These are phyloP conservation scores for Talaromyces wortmannii DNA, from an alignment of 495 filamentous ascomycete species.

Conservation along the genomic window DNA sequence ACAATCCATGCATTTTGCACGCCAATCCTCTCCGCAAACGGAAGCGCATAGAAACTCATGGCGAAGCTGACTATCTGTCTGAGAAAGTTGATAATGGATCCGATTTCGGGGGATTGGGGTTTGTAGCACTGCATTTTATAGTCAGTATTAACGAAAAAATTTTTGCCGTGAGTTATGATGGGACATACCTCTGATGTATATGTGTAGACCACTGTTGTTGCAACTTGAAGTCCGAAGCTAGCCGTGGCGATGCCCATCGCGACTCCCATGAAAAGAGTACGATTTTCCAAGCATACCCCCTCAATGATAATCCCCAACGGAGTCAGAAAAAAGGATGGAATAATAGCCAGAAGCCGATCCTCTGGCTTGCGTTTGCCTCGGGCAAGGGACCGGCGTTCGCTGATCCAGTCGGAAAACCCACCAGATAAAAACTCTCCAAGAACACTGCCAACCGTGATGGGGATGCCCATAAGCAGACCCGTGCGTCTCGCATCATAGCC, in stretches of 20 bases:
- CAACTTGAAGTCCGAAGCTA: slow-evolving; percentile 21
- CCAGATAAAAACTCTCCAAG: slow-evolving; percentile 23
- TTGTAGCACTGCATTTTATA: slow-evolving; percentile 26
- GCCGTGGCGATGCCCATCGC: slow-evolving; percentile 23
- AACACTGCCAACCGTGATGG: slow-evolving; percentile 17
- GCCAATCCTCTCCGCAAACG: slow-evolving; percentile 8
- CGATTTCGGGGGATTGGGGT: slow-evolving; percentile 31
- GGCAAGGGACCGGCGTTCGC: slow-evolving; percentile 9
- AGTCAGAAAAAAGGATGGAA: slow-evolving; percentile 11
- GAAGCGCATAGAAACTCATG: slow-evolving; percentile 21
- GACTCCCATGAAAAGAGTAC: slow-evolving; percentile 10
- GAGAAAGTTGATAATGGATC: slow-evolving; percentile 31
- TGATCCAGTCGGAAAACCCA: slow-evolving; percentile 20
- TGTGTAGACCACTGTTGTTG: slow-evolving; percentile 20
- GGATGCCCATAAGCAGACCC: slow-evolving; percentile 20
- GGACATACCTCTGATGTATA: slow-evolving; percentile 7
- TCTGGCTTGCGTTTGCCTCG: slow-evolving; percentile 19
- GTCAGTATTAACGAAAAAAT: not conserved
- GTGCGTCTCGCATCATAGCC: slow-evolving; percentile 20
- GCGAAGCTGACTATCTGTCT: slow-evolving; percentile 24
- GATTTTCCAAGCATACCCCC: slow-evolving; percentile 13
- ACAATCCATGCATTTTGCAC: slow-evolving; percentile 11
- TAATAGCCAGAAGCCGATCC: slow-evolving; percentile 13
- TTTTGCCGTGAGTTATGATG: not conserved
- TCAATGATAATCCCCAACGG: slow-evolving; percentile 17